Conservation (phyloP, 495 filamentous ascomycete species). For the Penicillium pancosmium region DNA sequence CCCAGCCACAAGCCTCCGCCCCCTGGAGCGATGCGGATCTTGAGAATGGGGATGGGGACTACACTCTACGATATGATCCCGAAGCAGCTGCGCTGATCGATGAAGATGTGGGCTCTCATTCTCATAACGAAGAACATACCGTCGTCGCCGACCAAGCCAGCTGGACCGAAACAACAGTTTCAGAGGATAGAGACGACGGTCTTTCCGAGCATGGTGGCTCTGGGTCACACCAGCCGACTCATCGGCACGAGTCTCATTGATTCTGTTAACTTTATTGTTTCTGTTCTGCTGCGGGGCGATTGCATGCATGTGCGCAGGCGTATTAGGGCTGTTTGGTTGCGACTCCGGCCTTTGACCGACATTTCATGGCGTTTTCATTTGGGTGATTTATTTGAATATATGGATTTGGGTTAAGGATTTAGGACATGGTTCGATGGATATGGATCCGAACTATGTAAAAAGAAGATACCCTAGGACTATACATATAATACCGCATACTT, state of each 20-base stretch:
- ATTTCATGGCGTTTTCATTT: slow-evolving; percentile 12
- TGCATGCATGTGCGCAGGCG: slow-evolving; percentile 5
- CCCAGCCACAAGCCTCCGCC: slow-evolving; percentile 40
- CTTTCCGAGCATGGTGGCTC: slow-evolving; percentile 1
- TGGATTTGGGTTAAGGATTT: slow-evolving; percentile 1
- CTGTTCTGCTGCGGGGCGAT: background rate
- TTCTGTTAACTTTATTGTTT: background rate
- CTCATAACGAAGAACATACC: background rate
- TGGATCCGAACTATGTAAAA: slow-evolving; percentile 1
- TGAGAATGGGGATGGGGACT: slow-evolving; percentile 32
- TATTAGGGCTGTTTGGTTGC: background rate
- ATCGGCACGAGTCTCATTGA: slow-evolving; percentile 1
- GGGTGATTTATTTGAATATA: background rate
- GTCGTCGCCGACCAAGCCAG: slow-evolving; percentile 19
- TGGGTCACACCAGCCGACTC: slow-evolving; percentile 2
- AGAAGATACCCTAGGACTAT: slow-evolving; percentile 19
- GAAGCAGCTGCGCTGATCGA: slow-evolving; percentile 48
- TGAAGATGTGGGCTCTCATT: slow-evolving; percentile 22
- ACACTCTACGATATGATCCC: slow-evolving; percentile 47
- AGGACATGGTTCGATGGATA: background rate
- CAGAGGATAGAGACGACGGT: slow-evolving; percentile 18
- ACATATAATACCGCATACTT: slow-evolving; percentile 1
- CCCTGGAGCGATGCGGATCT: slow-evolving; percentile 42
- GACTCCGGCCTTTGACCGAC: slow-evolving; percentile 4
- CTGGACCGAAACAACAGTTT: slow-evolving; percentile 25